Percentiles rank a stretch among this genome's conserved stretches.
Conservation (phyloP, 75 land plant species). For the Pseudotsuga menziesii region DNA sequence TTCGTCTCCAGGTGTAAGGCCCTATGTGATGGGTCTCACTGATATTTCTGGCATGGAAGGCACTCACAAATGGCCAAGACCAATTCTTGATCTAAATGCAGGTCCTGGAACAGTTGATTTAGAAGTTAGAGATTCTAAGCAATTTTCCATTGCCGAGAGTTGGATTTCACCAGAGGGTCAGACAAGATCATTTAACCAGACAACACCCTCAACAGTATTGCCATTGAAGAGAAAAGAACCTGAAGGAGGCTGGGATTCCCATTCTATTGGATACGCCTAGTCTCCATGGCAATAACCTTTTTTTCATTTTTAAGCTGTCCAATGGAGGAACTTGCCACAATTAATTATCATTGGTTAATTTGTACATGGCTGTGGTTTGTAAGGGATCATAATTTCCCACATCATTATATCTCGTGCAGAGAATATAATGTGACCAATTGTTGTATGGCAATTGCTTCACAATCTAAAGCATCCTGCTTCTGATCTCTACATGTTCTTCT, state of each 20-base stretch:
- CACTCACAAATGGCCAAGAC: conserved; percentile 47
- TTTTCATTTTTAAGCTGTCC: background rate
- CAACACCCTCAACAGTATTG: conserved; percentile 17
- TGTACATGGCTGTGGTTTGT: background rate
- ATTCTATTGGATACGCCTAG: conserved; percentile 35
- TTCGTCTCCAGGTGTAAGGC: conserved; percentile 46
- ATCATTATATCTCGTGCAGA: background rate
- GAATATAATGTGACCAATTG: background rate
- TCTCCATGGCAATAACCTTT: conserved; percentile 55
- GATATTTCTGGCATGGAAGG: conserved; percentile 33
- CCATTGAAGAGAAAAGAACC: conserved; percentile 79
- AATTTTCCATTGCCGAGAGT: conserved; percentile 30
- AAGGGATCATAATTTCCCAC: background rate
- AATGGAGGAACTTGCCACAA: conserved; percentile 1
- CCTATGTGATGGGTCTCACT: conserved; percentile 48
- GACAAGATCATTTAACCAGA: conserved; percentile 19
- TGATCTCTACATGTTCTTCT: background rate
- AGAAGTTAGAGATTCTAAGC: conserved; percentile 55
- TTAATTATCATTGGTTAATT: background rate
- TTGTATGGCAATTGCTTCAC: background rate
- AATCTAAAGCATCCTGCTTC: conserved; percentile 2
- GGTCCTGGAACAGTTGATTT: conserved; percentile 65
- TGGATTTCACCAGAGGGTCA: conserved; percentile 41
- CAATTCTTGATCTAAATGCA: conserved; percentile 78
- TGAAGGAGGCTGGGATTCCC: conserved; percentile 74